Base-by-base conservation (phyloP, 164 flowering plant genomes). In the Umbilicus rupestris region DNA sequence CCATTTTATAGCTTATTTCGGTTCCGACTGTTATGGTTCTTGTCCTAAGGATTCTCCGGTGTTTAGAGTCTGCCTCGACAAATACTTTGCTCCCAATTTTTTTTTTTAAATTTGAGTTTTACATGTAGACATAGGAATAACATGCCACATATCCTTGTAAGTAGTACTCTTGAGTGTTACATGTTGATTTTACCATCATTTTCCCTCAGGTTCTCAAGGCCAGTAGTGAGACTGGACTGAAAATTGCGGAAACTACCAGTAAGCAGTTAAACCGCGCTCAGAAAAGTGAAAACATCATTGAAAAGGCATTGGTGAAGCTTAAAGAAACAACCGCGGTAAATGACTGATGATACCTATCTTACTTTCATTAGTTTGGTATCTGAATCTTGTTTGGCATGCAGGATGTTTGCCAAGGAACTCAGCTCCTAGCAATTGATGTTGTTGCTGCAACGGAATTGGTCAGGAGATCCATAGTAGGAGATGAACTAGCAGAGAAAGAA, bases 361-460 rank as follows among this genome's bases (percentile, higher is more conserved):
- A 5, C 60, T 55, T 26, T 55, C 31, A 2, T 14, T 12, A 17
- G 33, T 14, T 2, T 28, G 29, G 29, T 3, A 55, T 20, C 58
- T 28, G 22, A 26, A 26, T 10, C 5, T 26, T 26, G 37, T 35
- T 35, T 24, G 37, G 24, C 70, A 41, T 66, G 72, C 87, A 94
- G 99, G 94, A 95, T 86, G 96, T 95, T 65, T 82, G 76, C 83
- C 97, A 91, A 87, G 99, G 96, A 41, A 88, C 97, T 66, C 97
- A 91, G 72, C 95, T 95, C 67, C 84, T 95, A 59, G 99, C 96
- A 45, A 85, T 91, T 74, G 99, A 94, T 78, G 81, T 77, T 69
- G 92, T 80, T 80, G 95, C 99, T 74, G 88, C 97, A 19, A 50
- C 71, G 75, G 93, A 70, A 39, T 74, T 91, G 77, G 82, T 94